Evolutionary conservation across 352 stramenopile genomes (phyloP).

Genomic region (Globisporangium megalacanthum): DNA sequence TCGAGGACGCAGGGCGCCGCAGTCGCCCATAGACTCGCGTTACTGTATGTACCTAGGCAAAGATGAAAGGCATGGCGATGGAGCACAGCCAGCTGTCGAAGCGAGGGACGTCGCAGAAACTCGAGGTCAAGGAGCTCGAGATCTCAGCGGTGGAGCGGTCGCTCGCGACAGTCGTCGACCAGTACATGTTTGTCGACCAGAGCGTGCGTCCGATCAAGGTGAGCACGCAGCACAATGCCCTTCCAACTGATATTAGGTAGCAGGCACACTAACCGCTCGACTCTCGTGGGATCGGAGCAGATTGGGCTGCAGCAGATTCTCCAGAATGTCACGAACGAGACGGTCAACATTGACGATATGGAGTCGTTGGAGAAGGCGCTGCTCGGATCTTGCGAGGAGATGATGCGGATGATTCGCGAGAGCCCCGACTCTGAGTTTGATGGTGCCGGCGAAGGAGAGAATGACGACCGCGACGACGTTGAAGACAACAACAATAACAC

Average conservation of each 20-base stretch:
- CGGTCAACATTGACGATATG: slow-evolving; percentile 66
- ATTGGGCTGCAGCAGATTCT: slow-evolving; percentile 80
- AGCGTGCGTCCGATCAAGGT: slow-evolving; percentile 75
- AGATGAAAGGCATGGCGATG: slow-evolving; percentile 35
- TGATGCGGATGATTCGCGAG: slow-evolving; percentile 64
- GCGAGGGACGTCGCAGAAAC: slow-evolving; percentile 49
- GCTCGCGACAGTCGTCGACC: slow-evolving; percentile 65
- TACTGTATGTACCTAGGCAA: slow-evolving; percentile 19
- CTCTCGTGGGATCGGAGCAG: slow-evolving; percentile 14
- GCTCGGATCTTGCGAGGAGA: slow-evolving; percentile 59
- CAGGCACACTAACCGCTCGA: no score
- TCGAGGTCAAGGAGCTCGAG: slow-evolving; percentile 69
- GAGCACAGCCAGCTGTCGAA: slow-evolving; percentile 61
- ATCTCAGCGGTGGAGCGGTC: slow-evolving; percentile 51
- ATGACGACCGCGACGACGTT: slow-evolving; percentile 1
- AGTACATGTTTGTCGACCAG: slow-evolving; percentile 83
- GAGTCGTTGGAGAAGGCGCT: slow-evolving; percentile 48
- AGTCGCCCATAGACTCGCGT: background rate
- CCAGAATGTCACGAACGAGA: slow-evolving; percentile 67
- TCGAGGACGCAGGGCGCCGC: background rate
- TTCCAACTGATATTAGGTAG: background rate
- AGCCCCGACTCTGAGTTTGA: slow-evolving; percentile 2
- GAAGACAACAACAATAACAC: slow-evolving; percentile 12
- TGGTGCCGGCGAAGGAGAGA: background rate
- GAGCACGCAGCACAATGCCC: background rate